phyloP scores from a whole-genome alignment of 106 monocot genomes.

The Platanthera zijinensis region DNA sequence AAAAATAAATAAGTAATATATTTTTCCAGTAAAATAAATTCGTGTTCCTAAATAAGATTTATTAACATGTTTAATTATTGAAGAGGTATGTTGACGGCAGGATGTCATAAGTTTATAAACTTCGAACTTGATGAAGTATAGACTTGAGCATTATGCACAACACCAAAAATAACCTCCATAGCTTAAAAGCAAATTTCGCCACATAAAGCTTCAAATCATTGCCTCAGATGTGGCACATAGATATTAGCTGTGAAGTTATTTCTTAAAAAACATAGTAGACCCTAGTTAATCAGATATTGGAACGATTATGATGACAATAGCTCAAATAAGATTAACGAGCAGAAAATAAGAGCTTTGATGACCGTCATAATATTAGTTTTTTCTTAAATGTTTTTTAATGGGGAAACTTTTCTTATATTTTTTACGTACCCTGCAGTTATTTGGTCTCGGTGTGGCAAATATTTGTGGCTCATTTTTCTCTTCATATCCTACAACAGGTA shows the following conservation, averaged over 20 bases:
- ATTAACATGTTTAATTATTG: too few relatives aligned
- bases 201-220: not conserved
- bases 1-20: too few relatives aligned
- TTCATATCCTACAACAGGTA: slow-evolving; percentile 88
- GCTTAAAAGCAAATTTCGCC: not conserved
- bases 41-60: too few relatives aligned
- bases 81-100: not conserved
- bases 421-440: slow-evolving; percentile 42
- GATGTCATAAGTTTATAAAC: not conserved
- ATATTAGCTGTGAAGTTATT: not conserved
- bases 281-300: not conserved
- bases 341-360: too few relatives aligned
- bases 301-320: too few relatives aligned
- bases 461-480: slow-evolving; percentile 94
- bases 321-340: too few relatives aligned
- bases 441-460: slow-evolving; percentile 94
- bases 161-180: not conserved
- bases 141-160: not conserved
- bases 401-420: not conserved
- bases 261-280: not conserved
- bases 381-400: not conserved
- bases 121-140: not conserved
- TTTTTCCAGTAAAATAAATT: too few relatives aligned
- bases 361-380: not conserved
- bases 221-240: not conserved